Base-by-base conservation (phyloP, 805 yeast genomes). In the Kodamaea lidongshanica region DNA sequence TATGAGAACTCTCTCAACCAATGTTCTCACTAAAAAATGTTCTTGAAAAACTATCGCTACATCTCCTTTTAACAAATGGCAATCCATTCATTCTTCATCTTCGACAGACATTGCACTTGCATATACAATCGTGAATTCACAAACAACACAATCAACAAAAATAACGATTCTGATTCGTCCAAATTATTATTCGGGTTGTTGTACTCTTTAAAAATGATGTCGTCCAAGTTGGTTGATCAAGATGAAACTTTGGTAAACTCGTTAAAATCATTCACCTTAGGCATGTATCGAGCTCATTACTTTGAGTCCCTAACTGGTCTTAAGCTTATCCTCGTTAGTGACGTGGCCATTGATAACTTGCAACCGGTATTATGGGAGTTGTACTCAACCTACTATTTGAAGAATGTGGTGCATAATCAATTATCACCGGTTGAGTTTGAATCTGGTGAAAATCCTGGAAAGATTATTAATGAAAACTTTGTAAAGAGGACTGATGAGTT, bases 41-140 rank as follows among this genome's bases (percentile, higher is more conserved):
- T n/a, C n/a, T n/a, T n/a, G n/a, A n/a, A n/a, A n/a, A n/a, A n/a
- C n/a, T n/a, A n/a, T n/a, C n/a, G n/a, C n/a, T n/a, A n/a, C n/a
- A n/a, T n/a, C n/a, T n/a, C n/a, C n/a, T n/a, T n/a, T n/a, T n/a
- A n/a, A n/a, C n/a, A n/a, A n/a, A 30, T 30, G 34, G 72, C 82
- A 22, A 76, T 87, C 26, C 79, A 79, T 59, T 83, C 95, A 7
- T 81, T 88, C 50, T 84, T 87, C 83, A 74, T 89, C 33, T 89
- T 81, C 51, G 96, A 89, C 53, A 72, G 92, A 51, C 96, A 89
- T 58, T 84, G 96, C 57, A 61, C 81, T 40, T 88, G 97, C 54
- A 76, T 89, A 12, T 89, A 74, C 56, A 73, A 74, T 39, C 65
- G 94, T 31, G 94, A 84, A 51, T 88, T 28, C 26, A 30, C 43